These are phyloP conservation scores for Blastobotrys apis DNA, from an alignment of 1,139 yeast genomes.

Conservation along the genomic window DNA sequence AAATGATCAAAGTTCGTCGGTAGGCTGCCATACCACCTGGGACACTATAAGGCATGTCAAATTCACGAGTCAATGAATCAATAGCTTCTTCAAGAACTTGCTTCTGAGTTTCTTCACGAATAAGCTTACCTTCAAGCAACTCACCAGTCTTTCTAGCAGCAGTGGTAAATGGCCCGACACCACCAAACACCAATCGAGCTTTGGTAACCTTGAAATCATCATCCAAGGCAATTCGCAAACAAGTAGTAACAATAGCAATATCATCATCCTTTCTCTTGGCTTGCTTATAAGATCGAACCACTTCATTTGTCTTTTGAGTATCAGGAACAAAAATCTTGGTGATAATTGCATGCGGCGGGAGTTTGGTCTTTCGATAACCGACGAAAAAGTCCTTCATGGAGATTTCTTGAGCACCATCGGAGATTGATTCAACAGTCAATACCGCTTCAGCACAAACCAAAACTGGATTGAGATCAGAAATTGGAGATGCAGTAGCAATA, in stretches of 20 bases:
- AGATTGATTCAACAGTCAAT: slow-evolving; percentile 36
- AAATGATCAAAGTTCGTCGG: slow-evolving; percentile 40
- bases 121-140: slow-evolving; percentile 30
- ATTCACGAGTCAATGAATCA: slow-evolving; percentile 35
- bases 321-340: slow-evolving; percentile 41
- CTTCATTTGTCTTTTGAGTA: slow-evolving; percentile 33
- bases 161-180: slow-evolving; percentile 45
- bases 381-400: slow-evolving; percentile 41
- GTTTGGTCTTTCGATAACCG: slow-evolving; percentile 41
- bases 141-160: slow-evolving; percentile 37
- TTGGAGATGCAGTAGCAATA: slow-evolving; percentile 48
- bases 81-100: slow-evolving; percentile 32
- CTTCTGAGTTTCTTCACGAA: slow-evolving; percentile 22
- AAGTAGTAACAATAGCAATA: slow-evolving; percentile 45
- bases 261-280: slow-evolving; percentile 47
- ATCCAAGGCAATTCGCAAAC: slow-evolving; percentile 31
- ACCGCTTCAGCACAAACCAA: slow-evolving; percentile 41
- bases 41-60: slow-evolving; percentile 39
- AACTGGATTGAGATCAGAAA: slow-evolving; percentile 45
- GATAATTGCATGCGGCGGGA: slow-evolving; percentile 37
- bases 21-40: slow-evolving; percentile 49
- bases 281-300: slow-evolving; percentile 41
- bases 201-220: slow-evolving; percentile 25
- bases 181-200: slow-evolving; percentile 41
- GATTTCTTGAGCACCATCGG: slow-evolving; percentile 26